Evolutionary conservation across 1,284 basidiomycete species (phyloP), one percentile per base, ranked within the genome.

Genomic region (Austroboletus novae-zelandiae): DNA sequence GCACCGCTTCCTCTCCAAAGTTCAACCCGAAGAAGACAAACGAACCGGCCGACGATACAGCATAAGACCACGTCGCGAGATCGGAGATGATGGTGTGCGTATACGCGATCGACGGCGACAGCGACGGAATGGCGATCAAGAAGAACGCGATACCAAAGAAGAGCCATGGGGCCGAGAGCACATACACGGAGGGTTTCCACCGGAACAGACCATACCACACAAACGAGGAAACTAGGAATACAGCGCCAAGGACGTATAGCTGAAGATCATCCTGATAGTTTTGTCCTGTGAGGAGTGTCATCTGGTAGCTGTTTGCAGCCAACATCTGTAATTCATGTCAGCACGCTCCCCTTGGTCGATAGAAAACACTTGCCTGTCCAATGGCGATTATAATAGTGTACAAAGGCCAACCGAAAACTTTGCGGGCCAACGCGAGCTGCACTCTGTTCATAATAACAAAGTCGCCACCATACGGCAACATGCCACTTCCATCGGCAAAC

Each of bases 21-120:
- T 96, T 96, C 58, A 94, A 79, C 67, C 93, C 92, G 64, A 96
- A 96, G 80, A 93, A 94, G 51, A 85, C 73, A 78, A 95, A 96
- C 17, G 89, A 86, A 35, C 89, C 93, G 9, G 92, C 86, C 29
- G 93, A 95, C 13, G 89, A 92, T 44, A 91, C 72, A 41, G 93
- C 92, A 71, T 96, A 96, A 47, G 76, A 80, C 91, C 92, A 95
- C 1, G 91, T 94, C 14, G 93, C 91, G 32, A 83, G 74, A 62
- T 84, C 87, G 32, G 89, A 78, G 40, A 95, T 71, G 47, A 79
- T 79, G 35, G 76, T 74, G 55, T 90, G 88, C 6, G 83, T 77
- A 4, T 74, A 71, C 41, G 77, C 74, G 51, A 94, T 78, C n/a
- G 79, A 73, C 9, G 76, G 68, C 30, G 82, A 73, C 37, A 95